Percentiles rank a stretch among this genome's conserved stretches.
Evolutionary conservation across 106 monocot species (phyloP).

Genomic region (Dioscorea dumetorum): DNA sequence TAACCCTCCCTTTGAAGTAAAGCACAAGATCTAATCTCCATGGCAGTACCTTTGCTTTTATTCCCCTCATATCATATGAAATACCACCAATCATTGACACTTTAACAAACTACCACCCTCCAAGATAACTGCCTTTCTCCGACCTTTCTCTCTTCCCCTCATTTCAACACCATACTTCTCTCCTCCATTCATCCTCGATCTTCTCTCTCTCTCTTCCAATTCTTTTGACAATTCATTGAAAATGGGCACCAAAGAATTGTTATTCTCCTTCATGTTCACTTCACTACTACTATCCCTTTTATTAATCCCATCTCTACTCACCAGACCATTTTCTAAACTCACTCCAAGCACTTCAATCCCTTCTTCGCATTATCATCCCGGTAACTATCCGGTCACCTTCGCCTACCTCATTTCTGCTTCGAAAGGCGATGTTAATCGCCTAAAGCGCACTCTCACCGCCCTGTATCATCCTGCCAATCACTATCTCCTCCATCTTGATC

Average conservation of each 20-base stretch:
- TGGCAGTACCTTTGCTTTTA: background rate
- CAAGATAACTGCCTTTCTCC: constrained; percentile 12
- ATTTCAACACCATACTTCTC: background rate
- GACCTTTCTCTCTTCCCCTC: background rate
- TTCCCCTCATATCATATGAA: background rate
- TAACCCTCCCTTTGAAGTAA: constrained; percentile 18
- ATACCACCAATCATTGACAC: constrained; percentile 2
- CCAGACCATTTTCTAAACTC: constrained; percentile 11
- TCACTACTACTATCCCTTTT: constrained; percentile 61
- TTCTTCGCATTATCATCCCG: constrained; percentile 1
- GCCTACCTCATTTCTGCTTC: constrained; percentile 89
- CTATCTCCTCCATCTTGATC: constrained; percentile 85
- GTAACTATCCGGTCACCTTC: constrained; percentile 51
- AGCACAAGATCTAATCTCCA: constrained; percentile 16
- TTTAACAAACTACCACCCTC: constrained; percentile 12
- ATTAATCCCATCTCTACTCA: constrained; percentile 39
- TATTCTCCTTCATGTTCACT: constrained; percentile 40
- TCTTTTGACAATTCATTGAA: background rate
- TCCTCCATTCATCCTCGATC: background rate
- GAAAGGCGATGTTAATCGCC: constrained; percentile 49
- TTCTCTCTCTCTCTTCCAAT: background rate
- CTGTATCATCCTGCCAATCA: constrained; percentile 80
- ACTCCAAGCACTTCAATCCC: background rate
- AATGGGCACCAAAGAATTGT: constrained; percentile 55
- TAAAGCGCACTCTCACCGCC: constrained; percentile 45